Base-by-base conservation (phyloP, 768 basidiomycete genomes). In the Phanerodontia chrysosporium region DNA sequence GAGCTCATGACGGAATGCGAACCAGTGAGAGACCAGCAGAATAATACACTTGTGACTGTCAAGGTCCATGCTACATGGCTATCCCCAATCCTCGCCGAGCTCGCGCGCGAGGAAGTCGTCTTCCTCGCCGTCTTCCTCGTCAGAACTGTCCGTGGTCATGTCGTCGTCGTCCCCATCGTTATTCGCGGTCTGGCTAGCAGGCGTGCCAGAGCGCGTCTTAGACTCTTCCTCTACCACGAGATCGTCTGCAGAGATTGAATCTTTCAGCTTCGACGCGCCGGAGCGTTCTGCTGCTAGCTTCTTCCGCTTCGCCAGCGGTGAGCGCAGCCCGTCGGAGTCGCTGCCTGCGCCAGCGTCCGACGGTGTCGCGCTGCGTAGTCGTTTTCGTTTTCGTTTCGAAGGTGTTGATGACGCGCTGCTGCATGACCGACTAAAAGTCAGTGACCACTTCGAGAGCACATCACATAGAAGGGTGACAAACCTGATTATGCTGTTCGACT, bases 51-150 rank as follows among this genome's bases (percentile, higher is more conserved):
- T 48, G 44, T 30, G n/a, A 29, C 29, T 29, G 32, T 39, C 30
- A 24, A n/a, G 29, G 36, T 48, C 58, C 45, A 21, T 25, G 51
- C 51, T 9, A 36, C 30, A 36, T 16, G 13, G 64, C 72, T 85
- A 91, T 82, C 88, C 86, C 83, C 80, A 83, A 60, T 90, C 89
- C 68, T 87, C 87, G 67, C 84, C 87, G 64, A 92, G 75, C 67
- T 88, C 90, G 39, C 85, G 79, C n/a, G 89, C 84, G n/a, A 91
- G 75, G 68, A 90, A 90, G 68, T 91, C 89, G 44, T 90, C 89
- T 3, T 89, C 88, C 1, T 76, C 80, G 0, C 76, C 79, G 0
- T 74, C 79, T 0, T n/a, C n/a, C 2, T 28, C 30, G 29, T 28
- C n/a, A 27, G 48, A 49, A 27, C 78, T 81, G 1, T 80, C 80